Base-by-base conservation (phyloP, 2,329 filamentous ascomycete genomes). In the Aspergillus brasiliensis region DNA sequence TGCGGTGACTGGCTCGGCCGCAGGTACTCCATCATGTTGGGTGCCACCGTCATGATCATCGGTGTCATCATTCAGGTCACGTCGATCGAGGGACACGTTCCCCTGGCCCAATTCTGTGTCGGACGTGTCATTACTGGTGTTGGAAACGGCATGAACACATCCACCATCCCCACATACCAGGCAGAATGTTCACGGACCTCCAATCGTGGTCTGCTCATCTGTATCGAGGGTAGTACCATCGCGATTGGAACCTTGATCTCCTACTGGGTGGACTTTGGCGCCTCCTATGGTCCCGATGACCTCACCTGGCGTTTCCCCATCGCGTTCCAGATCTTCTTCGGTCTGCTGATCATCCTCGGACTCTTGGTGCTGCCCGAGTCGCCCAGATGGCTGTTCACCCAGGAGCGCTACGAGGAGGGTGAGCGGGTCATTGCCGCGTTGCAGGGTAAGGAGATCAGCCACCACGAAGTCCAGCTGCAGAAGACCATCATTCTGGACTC, bases 401-500 rank as follows among this genome's bases (percentile, higher is more conserved):
- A 81, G 53, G 83, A 82, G 15, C 71, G 77, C 38, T 78, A 84
- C 62, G 73, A 74, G 58, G 81, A 78, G 65, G 83, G 73, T 40
- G 73, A 73, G 13, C 70, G 76, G 4, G 81, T 84, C 11, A 78
- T 84, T 42, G 80, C 80, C 2, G 77, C 78, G 8, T 78, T 84
- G 19, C 40, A 44, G 10, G 40, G 40, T 2, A 73, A 77, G 25
- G 60, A 81, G 37, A 62, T 48, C 19, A 42, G 53, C 27, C 46
- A 60, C 37, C 40, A 44, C 13, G 40, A 44, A 1, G 40, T 44
- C 57, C 76, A 79, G 31, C 67, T 80, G 13, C 83, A 88, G 70
- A 80, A 82, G 63, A 83, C 85, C 51, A 85, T 88, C 1, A 86
- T 88, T 23, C 73, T 84, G 23, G 87, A 91, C 69, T 84, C 82